These are phyloP conservation scores for Mycena capillaripes DNA, from an alignment of 768 basidiomycete genomes.

Conservation along the genomic window DNA sequence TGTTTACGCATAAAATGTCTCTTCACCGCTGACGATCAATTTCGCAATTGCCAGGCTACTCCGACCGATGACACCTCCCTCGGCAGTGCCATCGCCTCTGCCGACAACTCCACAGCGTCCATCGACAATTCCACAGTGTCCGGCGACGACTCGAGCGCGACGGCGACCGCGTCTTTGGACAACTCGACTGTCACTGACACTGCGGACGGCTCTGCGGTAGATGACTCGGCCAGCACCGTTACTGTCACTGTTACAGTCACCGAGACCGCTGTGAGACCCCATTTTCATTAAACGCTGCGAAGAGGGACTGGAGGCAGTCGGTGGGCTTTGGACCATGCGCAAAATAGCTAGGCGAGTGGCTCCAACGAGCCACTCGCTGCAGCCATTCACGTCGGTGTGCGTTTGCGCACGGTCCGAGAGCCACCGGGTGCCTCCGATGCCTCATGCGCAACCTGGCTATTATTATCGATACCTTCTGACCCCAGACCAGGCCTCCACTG, in stretches of 20 bases:
- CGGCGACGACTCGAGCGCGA: conserved; percentile 1
- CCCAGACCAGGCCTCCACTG: conserved; percentile 26
- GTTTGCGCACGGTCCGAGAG: no score
- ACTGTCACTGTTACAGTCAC: conserved; percentile 38
- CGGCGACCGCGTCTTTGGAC: not conserved
- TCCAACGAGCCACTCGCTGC: no score
- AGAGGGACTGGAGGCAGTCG: no score
- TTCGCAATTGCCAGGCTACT: not conserved
- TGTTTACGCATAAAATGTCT: not conserved
- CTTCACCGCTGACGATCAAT: not conserved
- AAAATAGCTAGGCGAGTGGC: no score
- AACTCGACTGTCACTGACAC: no score
- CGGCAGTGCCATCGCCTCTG: not conserved
- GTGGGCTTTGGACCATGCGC: no score
- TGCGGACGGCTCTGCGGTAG: not conserved
- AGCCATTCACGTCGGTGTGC: no score
- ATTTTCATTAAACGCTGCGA: no score
- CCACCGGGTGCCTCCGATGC: no score
- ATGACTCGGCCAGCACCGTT: not conserved
- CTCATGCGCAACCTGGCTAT: no score
- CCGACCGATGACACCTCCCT: not conserved
- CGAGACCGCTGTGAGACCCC: conserved; percentile 33
- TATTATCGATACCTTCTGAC: not conserved
- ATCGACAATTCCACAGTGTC: not conserved
- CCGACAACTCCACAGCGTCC: no score